These are phyloP conservation scores for Trichomonascus vanleenenianus DNA, from an alignment of 805 yeast species.

Conservation along the genomic window DNA sequence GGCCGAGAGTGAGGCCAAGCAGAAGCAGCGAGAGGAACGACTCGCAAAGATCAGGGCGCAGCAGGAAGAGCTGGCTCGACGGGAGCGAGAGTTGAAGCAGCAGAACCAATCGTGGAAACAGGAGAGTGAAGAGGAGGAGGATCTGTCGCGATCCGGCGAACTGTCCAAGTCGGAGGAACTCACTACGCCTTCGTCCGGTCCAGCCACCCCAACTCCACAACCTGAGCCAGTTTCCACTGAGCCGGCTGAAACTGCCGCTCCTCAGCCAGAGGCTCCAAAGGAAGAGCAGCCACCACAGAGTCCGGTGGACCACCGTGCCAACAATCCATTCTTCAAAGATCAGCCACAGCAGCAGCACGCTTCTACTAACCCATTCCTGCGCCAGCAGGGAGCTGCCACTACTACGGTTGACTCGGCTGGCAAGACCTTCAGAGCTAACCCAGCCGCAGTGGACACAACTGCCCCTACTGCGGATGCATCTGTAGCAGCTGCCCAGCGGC, in stretches of 20 bases:
- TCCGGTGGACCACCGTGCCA: conserved; percentile 6
- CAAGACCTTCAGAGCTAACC: not conserved
- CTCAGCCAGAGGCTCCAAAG: not conserved
- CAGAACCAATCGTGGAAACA: conserved; percentile 3
- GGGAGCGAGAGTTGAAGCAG: conserved; percentile 19
- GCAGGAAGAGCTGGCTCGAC: conserved; percentile 4
- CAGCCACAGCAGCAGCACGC: conserved; percentile 6
- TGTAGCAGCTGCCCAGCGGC: conserved; percentile 26
- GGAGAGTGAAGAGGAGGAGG: conserved; percentile 18
- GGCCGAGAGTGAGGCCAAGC: conserved; percentile 1
- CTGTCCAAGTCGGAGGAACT: conserved; percentile 18
- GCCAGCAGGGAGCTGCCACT: conserved; percentile 10
- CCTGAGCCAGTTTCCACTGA: not conserved
- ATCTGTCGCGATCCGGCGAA: conserved; percentile 21
- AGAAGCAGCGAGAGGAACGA: not conserved
- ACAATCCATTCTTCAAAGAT: conserved; percentile 12
- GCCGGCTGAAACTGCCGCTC: not conserved
- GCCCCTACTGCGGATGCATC: conserved; percentile 18
- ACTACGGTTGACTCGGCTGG: conserved; percentile 11
- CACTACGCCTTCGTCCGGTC: conserved; percentile 8
- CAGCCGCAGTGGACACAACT: not conserved
- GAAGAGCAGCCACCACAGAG: not conserved
- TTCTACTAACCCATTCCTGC: conserved; percentile 19
- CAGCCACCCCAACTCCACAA: not conserved
- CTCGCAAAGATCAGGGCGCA: not conserved